Percentiles rank a stretch among this genome's conserved stretches.
Conservation (phyloP, 495 filamentous ascomycete species). For the Xeromyces bisporus region DNA sequence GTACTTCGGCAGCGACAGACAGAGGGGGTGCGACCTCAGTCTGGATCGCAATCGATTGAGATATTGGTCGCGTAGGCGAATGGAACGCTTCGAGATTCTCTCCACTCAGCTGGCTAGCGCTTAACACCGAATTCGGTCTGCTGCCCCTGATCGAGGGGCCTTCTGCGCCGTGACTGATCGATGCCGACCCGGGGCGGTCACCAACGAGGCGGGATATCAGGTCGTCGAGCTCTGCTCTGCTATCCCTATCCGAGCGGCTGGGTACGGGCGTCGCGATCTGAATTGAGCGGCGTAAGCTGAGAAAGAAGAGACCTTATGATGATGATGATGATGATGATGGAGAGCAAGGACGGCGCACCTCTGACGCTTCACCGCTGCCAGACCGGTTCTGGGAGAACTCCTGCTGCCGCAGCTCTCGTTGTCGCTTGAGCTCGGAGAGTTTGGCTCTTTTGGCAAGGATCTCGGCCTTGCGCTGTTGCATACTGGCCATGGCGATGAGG, state of each 20-base stretch:
- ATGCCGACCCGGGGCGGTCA: constrained; percentile 59
- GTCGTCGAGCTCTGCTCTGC: constrained; percentile 63
- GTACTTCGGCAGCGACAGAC: constrained; percentile 54
- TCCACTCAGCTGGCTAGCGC: constrained; percentile 54
- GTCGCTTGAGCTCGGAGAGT: constrained; percentile 87
- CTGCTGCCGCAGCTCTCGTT: constrained; percentile 63
- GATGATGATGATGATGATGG: no score
- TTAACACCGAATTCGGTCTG: constrained; percentile 70
- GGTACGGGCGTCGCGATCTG: constrained; percentile 55
- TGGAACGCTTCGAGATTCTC: constrained; percentile 40
- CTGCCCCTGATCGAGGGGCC: constrained; percentile 53
- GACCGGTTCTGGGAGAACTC: constrained; percentile 49
- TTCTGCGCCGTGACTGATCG: constrained; percentile 46
- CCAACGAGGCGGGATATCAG: constrained; percentile 62
- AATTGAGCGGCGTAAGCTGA: constrained; percentile 5
- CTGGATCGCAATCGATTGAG: constrained; percentile 41
- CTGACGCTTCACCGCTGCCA: constrained; percentile 41
- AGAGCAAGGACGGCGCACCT: constrained; percentile 32
- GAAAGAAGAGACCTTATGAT: no score
- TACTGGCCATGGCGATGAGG: constrained; percentile 25
- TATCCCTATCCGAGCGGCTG: constrained; percentile 50
- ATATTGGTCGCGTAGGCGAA: constrained; percentile 21
- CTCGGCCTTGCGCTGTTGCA: constrained; percentile 83
- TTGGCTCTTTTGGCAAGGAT: constrained; percentile 86
- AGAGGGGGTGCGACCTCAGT: constrained; percentile 50